Percentiles rank a stretch among this genome's conserved stretches.
These are phyloP conservation scores for Phialocephala subalpina DNA, from an alignment of 2,329 filamentous ascomycete species.

Conservation along the genomic window DNA sequence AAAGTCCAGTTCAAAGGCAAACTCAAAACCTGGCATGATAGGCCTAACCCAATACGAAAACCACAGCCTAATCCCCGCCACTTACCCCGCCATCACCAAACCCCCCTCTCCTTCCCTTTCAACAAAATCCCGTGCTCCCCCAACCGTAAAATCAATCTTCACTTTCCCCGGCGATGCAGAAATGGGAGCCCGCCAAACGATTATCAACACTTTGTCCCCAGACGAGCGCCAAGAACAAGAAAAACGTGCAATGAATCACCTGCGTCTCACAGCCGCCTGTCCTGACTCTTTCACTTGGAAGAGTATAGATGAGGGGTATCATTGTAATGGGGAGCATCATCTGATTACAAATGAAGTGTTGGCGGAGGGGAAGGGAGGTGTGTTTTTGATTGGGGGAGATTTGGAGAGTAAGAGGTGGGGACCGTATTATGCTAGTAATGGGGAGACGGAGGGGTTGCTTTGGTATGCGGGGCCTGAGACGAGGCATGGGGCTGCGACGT, in stretches of 20 bases:
- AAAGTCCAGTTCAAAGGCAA: background rate
- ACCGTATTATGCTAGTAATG: conserved; percentile 21
- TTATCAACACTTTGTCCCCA: conserved; percentile 18
- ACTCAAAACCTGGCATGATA: background rate
- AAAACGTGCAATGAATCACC: conserved; percentile 25
- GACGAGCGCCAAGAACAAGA: conserved; percentile 32
- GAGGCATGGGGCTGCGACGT: background rate
- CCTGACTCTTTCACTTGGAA: conserved; percentile 25
- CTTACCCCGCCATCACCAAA: background rate
- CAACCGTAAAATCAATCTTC: conserved; percentile 16
- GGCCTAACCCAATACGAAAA: conserved; percentile 6
- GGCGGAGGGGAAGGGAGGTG: conserved; percentile 33
- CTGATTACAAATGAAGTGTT: conserved; percentile 32
- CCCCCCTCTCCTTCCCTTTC: too few relatives aligned
- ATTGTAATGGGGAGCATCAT: conserved; percentile 30
- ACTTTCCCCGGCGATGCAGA: background rate
- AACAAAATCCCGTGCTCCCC: conserved; percentile 9
- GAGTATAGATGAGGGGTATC: conserved; percentile 30
- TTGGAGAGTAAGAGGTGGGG: conserved; percentile 12
- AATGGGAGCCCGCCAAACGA: conserved; percentile 32
- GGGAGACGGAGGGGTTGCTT: background rate
- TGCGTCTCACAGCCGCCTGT: conserved; percentile 23
- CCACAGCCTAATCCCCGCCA: background rate
- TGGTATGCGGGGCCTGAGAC: conserved; percentile 11
- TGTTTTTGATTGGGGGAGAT: conserved; percentile 13